Evolutionary conservation across 495 filamentous ascomycete genomes (phyloP).

Genomic region (Wilcoxina mikolae): DNA sequence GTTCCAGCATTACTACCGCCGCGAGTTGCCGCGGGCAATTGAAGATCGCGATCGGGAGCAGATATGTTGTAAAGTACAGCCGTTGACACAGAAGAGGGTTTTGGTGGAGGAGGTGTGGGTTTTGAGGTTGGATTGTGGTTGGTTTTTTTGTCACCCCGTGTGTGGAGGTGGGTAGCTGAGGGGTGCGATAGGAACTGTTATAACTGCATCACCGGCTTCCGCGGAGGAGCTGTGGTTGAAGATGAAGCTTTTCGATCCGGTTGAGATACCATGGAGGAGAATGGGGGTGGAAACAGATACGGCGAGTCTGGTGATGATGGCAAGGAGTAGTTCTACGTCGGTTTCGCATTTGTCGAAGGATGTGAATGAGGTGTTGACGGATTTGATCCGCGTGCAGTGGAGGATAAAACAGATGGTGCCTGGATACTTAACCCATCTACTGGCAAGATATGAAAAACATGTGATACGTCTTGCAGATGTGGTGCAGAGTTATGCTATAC

Average conservation of each 20-base stretch:
- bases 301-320: conserved; percentile 3
- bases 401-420: conserved; percentile 9
- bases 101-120: conserved; percentile 17
- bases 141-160: neutral
- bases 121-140: conserved; percentile 10
- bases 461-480: neutral
- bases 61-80: conserved; percentile 6
- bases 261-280: neutral
- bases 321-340: conserved; percentile 4
- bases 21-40: conserved; percentile 1
- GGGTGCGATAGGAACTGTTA: conserved; percentile 10
- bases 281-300: neutral
- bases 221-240: conserved; percentile 11
- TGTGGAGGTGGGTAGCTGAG: neutral
- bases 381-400: conserved; percentile 9
- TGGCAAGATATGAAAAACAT: conserved; percentile 1
- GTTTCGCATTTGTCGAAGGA: conserved; percentile 1
- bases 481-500: conserved; percentile 1
- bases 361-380: conserved; percentile 1
- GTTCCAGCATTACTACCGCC: conserved; percentile 13
- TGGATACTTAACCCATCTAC: conserved; percentile 3
- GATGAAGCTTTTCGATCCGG: conserved; percentile 1
- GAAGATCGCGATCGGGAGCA: conserved; percentile 8
- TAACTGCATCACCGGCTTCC: conserved; percentile 10
- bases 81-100: neutral